Percentiles rank a stretch among this genome's conserved stretches.
Conservation (phyloP, 2,329 filamentous ascomycete species). For the Stagonosporopsis cucurbitacearum region DNA sequence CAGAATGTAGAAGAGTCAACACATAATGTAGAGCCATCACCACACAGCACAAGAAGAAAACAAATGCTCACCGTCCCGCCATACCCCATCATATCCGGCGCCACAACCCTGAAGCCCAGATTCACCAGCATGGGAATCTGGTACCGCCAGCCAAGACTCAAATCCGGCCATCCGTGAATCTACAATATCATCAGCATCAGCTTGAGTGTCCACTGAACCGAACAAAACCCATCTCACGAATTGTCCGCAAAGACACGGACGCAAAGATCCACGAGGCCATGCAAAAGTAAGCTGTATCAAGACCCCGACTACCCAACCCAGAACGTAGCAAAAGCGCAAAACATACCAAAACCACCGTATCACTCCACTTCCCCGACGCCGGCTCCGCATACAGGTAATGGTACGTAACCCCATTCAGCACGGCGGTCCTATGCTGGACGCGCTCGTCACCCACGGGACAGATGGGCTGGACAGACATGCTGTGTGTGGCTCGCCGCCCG, state of each 20-base stretch:
- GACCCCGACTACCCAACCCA: too few species aligned
- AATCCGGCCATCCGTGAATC: constrained; percentile 83
- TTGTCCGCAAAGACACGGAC: background rate
- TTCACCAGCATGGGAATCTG: constrained; percentile 80
- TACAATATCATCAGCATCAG: constrained; percentile 30
- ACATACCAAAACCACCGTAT: constrained; percentile 61
- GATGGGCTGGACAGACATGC: constrained; percentile 65
- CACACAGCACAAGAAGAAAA: background rate
- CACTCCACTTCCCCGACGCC: constrained; percentile 51
- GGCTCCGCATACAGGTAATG: constrained; percentile 63
- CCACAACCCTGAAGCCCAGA: constrained; percentile 78
- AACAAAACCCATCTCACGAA: background rate
- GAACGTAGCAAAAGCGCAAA: too few species aligned
- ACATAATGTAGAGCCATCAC: too few species aligned
- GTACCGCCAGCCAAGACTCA: constrained; percentile 85
- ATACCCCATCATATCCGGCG: constrained; percentile 87
- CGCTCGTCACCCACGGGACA: constrained; percentile 67
- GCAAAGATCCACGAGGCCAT: constrained; percentile 2
- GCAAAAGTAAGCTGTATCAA: too few species aligned
- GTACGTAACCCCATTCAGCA: constrained; percentile 74
- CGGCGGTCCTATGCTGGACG: constrained; percentile 67
- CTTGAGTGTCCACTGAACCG: too few species aligned
- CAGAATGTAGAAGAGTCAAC: too few species aligned
- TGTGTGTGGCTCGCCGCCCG: too few species aligned
- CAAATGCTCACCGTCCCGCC: constrained; percentile 66